Evolutionary conservation across 2,329 filamentous ascomycete species (phyloP), one percentile per base, ranked within the genome.

Genomic region (Sporothrix protearum): DNA sequence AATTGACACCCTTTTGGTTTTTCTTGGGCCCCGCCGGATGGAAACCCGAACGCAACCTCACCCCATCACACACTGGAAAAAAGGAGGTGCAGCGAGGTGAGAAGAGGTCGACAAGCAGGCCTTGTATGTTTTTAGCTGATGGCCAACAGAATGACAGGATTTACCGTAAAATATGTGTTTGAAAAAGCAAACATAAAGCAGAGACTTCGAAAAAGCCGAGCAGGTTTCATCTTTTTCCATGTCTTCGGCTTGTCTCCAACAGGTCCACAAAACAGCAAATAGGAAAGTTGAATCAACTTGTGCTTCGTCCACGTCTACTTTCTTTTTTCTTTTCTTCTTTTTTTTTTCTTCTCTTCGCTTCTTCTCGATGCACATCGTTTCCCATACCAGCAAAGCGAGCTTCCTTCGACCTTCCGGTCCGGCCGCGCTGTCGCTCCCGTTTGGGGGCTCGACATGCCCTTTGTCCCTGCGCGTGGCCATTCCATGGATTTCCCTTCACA

Each of bases 41-140:
- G 36, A 10, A n/a, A 45, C 36, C 59, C 59, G 59, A 22, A 63
- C 59, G 59, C 36, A 63, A 63, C 59, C 59, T 63, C 33, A 25
- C 59, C 36, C 59, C 59, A 45, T 63, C 33, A 10, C 36, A 5
- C n/a, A 63, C 59, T 63, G 36, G 59, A 63, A 63, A 61, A 59
- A 63, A 42, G 25, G 59, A 33, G 59, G 36, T 42, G 59, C 59
- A 45, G 4, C 3, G 28, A n/a, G 16, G 12, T 36, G 30, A 61
- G 30, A 42, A 61, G 14, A 39, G 57, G 28, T 28, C 53, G 51
- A 25, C 53, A 57, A 14, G 53, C 28, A 12, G 49, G 22, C 49
- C n/a, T 14, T n/a, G 47, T n/a, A 7, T 22, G n/a, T 51, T 8
- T 19, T 22, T 53, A n/a, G 49, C 10, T 53, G 49, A 53, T 25